Conservation (phyloP, 257 asterid species). For the Apocynum venetum region DNA sequence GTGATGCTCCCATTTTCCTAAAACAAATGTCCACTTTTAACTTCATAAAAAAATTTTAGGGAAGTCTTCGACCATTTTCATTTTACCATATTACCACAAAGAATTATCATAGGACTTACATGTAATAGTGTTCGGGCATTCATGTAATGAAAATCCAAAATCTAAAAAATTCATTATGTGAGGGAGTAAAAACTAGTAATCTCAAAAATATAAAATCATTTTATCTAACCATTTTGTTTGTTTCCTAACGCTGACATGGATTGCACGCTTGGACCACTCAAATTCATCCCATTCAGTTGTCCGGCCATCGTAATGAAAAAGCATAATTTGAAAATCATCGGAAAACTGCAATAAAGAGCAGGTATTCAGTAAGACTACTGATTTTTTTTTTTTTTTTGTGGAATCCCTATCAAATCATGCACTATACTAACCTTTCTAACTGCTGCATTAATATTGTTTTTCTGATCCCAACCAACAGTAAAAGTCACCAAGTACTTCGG, state of each 20-base stretch:
- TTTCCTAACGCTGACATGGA: conserved; percentile 83
- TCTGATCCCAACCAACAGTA: conserved; percentile 91
- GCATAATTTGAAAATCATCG: conserved; percentile 90
- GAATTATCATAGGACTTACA: neutral
- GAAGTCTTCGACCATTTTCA: neutral
- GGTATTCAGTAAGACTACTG: neutral
- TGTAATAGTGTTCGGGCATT: neutral
- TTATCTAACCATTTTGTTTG: conserved; percentile 89
- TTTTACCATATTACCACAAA: neutral
- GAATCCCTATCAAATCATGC: conserved; percentile 1
- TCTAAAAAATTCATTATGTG: neutral
- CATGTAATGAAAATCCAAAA: neutral
- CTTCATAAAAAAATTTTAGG: neutral
- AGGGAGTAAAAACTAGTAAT: neutral
- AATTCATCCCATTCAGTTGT: conserved; percentile 96
- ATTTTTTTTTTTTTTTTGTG: neutral
- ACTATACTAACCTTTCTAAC: conserved; percentile 69
- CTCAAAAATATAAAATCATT: neutral
- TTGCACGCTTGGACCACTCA: conserved; percentile 91
- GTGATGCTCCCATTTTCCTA: neutral
- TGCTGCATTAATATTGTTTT: conserved; percentile 64
- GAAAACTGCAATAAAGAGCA: conserved; percentile 54
- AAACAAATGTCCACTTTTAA: neutral
- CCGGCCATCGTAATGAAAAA: conserved; percentile 93
- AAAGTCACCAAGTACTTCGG: conserved; percentile 90